phyloP scores from a whole-genome alignment of 106 monocot species.

The Amphibolis antarctica region DNA sequence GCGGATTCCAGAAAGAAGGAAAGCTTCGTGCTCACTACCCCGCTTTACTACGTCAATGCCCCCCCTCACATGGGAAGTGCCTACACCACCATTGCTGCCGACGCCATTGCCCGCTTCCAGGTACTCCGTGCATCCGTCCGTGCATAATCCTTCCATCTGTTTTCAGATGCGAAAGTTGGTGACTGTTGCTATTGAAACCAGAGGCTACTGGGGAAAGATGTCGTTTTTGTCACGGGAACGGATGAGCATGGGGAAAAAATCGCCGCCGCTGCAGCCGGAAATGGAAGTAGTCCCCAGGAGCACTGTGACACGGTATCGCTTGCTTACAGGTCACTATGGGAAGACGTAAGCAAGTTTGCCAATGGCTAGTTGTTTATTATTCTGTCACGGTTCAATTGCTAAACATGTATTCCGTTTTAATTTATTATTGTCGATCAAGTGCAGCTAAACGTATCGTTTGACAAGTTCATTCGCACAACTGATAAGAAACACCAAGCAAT shows the following conservation, averaged over 20 bases:
- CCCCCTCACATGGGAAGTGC: slow-evolving; percentile 99
- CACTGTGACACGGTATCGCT: slow-evolving; percentile 75
- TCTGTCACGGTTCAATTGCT: neutral
- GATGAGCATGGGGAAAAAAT: slow-evolving; percentile 99
- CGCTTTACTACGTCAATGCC: slow-evolving; percentile 93
- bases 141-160: neutral
- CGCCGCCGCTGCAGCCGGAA: slow-evolving; percentile 63
- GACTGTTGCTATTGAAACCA: slow-evolving; percentile 11
- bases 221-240: slow-evolving; percentile 86
- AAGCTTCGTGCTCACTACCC: slow-evolving; percentile 79
- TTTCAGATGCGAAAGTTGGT: neutral
- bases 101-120: slow-evolving; percentile 91
- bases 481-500: slow-evolving; percentile 63
- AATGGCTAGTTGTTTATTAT: neutral
- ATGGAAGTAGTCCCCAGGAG: slow-evolving; percentile 45
- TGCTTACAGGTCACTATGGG: slow-evolving; percentile 69
- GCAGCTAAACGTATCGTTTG: slow-evolving; percentile 83
- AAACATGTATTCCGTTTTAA: neutral
- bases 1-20: slow-evolving; percentile 4
- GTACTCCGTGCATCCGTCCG: slow-evolving; percentile 11
- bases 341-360: slow-evolving; percentile 42
- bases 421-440: slow-evolving; percentile 2
- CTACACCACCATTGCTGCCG: slow-evolving; percentile 96
- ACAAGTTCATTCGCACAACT: slow-evolving; percentile 94
- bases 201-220: slow-evolving; percentile 74